Percentiles rank a stretch among this genome's conserved stretches.
Conservation (phyloP, 306 rosid species). For the Acacia confusa region DNA sequence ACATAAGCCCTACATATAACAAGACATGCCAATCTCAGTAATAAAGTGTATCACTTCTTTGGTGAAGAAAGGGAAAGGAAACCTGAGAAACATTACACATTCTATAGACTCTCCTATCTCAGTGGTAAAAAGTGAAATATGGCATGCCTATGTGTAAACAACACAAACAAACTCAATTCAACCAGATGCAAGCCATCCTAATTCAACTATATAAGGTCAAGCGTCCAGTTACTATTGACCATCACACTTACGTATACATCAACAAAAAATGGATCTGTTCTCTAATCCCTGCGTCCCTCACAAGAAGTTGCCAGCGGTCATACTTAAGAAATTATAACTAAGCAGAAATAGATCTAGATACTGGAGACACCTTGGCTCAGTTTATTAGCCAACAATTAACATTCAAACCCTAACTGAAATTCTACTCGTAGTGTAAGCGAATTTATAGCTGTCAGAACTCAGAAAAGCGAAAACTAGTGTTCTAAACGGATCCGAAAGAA, state of each 20-base stretch:
- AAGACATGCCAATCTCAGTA: conserved; percentile 15
- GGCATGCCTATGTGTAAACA: neutral
- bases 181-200: neutral
- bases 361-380: neutral
- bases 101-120: neutral
- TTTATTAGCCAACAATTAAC: conserved; percentile 4
- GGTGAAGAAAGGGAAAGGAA: neutral
- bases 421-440: neutral
- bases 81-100: neutral
- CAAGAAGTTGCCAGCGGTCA: neutral
- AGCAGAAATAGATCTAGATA: conserved; percentile 7
- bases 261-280: conserved; percentile 15
- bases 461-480: neutral
- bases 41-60: neutral
- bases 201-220: neutral
- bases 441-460: neutral
- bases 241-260: conserved; percentile 2
- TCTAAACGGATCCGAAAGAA: conserved; percentile 22
- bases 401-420: neutral
- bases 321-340: conserved; percentile 17
- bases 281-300: conserved; percentile 9
- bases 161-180: neutral
- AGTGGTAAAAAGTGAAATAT: neutral
- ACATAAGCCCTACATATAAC: conserved; percentile 57
- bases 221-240: conserved; percentile 11